Conservation (phyloP, 78 protist species). For the Dictyostelium firmibasis region DNA sequence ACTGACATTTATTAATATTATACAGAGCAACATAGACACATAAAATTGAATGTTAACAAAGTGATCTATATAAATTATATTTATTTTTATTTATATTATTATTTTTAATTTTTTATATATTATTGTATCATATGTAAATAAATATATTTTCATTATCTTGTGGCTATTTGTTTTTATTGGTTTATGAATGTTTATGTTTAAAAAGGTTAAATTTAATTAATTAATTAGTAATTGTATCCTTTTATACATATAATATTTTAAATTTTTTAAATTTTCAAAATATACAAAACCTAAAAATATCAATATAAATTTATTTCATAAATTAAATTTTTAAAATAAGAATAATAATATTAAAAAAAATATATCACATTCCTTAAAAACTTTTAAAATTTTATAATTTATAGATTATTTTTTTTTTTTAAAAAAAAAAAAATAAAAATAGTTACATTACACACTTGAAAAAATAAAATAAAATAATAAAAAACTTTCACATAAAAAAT, state of each 20-base stretch:
- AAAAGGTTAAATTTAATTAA: neutral
- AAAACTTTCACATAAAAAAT: neutral
- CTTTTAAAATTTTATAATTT: no score
- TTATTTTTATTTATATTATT: no score
- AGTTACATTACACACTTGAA: no score
- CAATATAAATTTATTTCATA: neutral
- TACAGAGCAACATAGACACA: neutral
- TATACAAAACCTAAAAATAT: neutral
- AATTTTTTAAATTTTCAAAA: neutral
- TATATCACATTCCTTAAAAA: neutral
- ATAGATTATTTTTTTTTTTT: no score
- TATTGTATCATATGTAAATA: neutral
- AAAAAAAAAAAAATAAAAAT: no score
- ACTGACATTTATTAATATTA: no score
- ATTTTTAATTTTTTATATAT: no score
- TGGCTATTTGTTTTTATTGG: neutral
- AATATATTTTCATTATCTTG: neutral
- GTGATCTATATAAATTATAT: neutral
- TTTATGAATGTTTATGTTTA: neutral
- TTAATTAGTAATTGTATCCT: neutral
- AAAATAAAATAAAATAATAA: no score
- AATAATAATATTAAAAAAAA: no score
- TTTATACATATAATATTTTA: neutral
- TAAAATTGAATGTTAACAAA: no score
- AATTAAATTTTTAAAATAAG: neutral